Evolutionary conservation across 1,284 basidiomycete genomes (phyloP), one percentile per base, ranked within the genome.

Genomic region (Golubevia pallescens): DNA sequence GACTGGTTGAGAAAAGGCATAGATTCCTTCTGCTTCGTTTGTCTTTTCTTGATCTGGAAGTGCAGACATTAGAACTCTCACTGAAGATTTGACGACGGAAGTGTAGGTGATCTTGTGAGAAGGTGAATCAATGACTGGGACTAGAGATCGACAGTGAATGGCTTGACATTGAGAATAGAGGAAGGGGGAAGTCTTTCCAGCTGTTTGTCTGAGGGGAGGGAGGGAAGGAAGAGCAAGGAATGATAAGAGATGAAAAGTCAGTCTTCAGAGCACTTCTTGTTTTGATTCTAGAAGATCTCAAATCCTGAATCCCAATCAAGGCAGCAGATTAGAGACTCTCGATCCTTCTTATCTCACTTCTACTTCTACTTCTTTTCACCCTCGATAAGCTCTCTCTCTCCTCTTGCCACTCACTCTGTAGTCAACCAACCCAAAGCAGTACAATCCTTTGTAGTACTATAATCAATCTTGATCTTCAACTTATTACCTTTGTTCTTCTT

Each of bases 81-180:
- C 72, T 56, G 63, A 61, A 32, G 80, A 72, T 23, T 71, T 67
- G 48, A 80, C 75, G 24, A 61, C 69, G 21, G 75, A 69, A 7
- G 82, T 79, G 77, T 84, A 85, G 53, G 80, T 82, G 63, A 82
- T 67, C 65, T 84, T 84, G 77, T 77, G 78, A 13, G 74, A 74
- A 6, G 82, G 82, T 21, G 82, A 73, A 69, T 85, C 82, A 63
- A 80, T 74, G 70, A 76, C 75, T 48, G 76, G 73, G 1, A 75
- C 60, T 54, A 81, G 69, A 58, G 74, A 77, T 59, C 80, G 65
- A 32, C 60, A 67, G 65, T 71, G 69, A 48, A 75, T 74, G 14
- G 95, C 94, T 85, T 97, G 95, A 81, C 92, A 94, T 86, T 98
- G 95, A 66, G 93, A 95, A 88, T 97, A 97, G 48, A 97, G 87